These are phyloP conservation scores for Acrocalymma vagum DNA, from an alignment of 2,329 filamentous ascomycete species.

Conservation along the genomic window DNA sequence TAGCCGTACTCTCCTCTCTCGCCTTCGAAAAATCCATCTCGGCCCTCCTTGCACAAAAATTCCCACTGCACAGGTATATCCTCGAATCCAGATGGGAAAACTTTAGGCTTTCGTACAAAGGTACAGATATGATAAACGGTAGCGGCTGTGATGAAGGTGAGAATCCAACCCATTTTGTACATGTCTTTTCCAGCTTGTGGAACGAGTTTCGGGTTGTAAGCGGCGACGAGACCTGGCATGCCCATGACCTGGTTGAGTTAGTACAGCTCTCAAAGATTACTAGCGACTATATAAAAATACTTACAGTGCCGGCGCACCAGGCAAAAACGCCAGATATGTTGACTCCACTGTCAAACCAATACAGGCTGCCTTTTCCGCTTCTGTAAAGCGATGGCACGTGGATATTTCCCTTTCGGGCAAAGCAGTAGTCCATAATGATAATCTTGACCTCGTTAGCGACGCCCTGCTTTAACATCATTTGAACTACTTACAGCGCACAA, in stretches of 20 bases:
- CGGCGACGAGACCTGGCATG: slow-evolving; percentile 41
- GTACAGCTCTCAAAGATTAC: slow-evolving; percentile 26
- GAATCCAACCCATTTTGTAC: slow-evolving; percentile 46
- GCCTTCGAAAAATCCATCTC: slow-evolving; percentile 39
- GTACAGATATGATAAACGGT: slow-evolving; percentile 34
- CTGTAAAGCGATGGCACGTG: slow-evolving; percentile 50
- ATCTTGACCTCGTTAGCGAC: no score
- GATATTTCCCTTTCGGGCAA: slow-evolving; percentile 51
- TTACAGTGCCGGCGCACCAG: slow-evolving; percentile 36
- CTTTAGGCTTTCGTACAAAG: slow-evolving; percentile 21
- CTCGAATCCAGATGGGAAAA: slow-evolving; percentile 29
- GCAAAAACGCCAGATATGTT: slow-evolving; percentile 44
- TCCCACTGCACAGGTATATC: slow-evolving; percentile 22
- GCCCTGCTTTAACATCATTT: no score
- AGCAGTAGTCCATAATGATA: slow-evolving; percentile 52
- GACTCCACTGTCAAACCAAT: slow-evolving; percentile 41
- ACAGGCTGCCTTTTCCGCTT: slow-evolving; percentile 22
- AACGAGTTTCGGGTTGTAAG: slow-evolving; percentile 42
- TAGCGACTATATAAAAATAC: slow-evolving; percentile 1
- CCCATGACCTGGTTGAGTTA: slow-evolving; percentile 40
- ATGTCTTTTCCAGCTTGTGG: slow-evolving; percentile 41
- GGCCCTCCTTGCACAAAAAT: slow-evolving; percentile 33
- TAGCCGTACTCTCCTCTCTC: no score
- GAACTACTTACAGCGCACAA: no score
- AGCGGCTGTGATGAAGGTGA: slow-evolving; percentile 40